A percentile compares a stretch with the other conserved stretches of the same genome.
Conservation (phyloP, 352 stramenopile genomes). For the Globisporangium megalacanthum region DNA sequence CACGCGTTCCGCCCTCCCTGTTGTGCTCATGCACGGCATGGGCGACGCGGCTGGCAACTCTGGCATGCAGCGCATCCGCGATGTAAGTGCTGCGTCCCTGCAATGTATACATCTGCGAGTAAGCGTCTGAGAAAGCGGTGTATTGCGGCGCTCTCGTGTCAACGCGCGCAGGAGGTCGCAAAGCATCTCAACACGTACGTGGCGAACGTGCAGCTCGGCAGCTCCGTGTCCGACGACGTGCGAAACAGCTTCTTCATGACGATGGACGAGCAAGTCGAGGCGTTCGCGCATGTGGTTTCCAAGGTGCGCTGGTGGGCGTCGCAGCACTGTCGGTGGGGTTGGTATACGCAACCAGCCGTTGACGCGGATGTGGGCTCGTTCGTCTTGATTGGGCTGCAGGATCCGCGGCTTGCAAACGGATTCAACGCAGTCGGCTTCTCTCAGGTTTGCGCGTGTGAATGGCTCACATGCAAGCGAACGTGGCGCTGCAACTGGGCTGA, state of each 20-base stretch:
- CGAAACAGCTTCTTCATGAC: slow-evolving; percentile 93
- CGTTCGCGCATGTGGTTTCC: slow-evolving; percentile 84
- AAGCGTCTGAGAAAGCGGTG: neutral
- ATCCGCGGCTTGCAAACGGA: slow-evolving; percentile 75
- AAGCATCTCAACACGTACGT: slow-evolving; percentile 82
- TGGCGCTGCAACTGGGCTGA: neutral
- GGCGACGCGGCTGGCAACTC: slow-evolving; percentile 90
- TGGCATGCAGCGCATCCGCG: slow-evolving; percentile 84
- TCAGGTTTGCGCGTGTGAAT: slow-evolving; percentile 42
- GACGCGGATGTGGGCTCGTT: neutral
- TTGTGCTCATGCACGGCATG: slow-evolving; percentile 93
- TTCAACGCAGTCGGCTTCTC: slow-evolving; percentile 94
- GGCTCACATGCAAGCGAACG: neutral
- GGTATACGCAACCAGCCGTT: neutral
- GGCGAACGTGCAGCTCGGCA: slow-evolving; percentile 86
- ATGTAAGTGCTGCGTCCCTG: slow-evolving; percentile 24
- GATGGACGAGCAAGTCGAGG: slow-evolving; percentile 88
- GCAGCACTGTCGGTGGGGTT: neutral
- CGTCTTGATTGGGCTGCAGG: slow-evolving; percentile 20
- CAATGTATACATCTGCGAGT: neutral
- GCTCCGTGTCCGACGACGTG: slow-evolving; percentile 78
- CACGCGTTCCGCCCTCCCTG: slow-evolving; percentile 27
- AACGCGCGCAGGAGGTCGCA: slow-evolving; percentile 38
- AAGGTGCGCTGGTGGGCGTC: slow-evolving; percentile 25
- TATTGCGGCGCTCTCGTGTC: neutral